Conservation (phyloP, 345 rosid genomes). For the Aquilaria sinensis region DNA sequence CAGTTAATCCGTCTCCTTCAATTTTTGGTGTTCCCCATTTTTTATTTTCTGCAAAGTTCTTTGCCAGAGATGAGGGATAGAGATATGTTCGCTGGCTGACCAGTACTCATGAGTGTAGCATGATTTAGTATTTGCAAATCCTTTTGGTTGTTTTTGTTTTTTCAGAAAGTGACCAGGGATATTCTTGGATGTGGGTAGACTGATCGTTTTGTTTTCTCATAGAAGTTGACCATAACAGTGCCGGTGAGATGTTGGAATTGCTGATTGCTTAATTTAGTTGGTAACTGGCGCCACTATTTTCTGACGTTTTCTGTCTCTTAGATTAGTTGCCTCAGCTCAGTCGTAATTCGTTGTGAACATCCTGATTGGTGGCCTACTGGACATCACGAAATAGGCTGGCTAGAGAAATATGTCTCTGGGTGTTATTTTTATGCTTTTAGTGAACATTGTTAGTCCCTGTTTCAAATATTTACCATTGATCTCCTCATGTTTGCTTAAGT, state of each 20-base stretch:
- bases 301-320: background rate
- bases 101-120: background rate
- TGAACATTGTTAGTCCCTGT: background rate
- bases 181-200: constrained; percentile 1
- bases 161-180: constrained; percentile 2
- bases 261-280: background rate
- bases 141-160: background rate
- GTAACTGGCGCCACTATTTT: background rate
- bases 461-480: background rate
- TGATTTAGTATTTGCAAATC: background rate
- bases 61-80: background rate
- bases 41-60: background rate
- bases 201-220: constrained; percentile 3
- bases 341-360: background rate
- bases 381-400: no score
- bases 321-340: background rate
- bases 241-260: constrained; percentile 1
- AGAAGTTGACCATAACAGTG: constrained; percentile 13
- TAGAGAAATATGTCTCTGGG: no score
- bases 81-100: background rate
- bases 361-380: background rate
- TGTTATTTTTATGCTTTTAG: no score
- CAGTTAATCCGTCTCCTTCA: background rate
- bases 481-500: background rate
- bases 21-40: background rate